Conservation (phyloP, 108 stramenopile genomes). For the Stephanodiscus minutulus region DNA sequence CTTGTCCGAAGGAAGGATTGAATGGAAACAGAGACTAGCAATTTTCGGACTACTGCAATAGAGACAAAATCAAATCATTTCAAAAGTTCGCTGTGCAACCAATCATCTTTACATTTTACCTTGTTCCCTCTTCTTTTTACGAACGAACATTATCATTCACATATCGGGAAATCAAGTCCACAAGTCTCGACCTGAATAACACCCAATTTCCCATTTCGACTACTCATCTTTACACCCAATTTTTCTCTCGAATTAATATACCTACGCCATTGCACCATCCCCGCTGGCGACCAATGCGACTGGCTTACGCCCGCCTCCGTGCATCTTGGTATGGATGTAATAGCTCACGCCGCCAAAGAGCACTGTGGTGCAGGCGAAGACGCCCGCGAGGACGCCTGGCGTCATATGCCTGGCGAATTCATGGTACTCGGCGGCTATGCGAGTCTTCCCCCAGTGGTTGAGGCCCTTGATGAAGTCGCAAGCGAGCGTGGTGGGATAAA, state of each 20-base stretch:
- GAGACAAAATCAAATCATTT: too few relatives aligned
- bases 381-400: background rate
- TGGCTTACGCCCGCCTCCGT: background rate
- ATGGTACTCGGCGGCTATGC: background rate
- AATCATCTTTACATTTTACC: too few relatives aligned
- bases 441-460: slow-evolving; percentile 13
- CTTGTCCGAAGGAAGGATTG: too few relatives aligned
- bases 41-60: too few relatives aligned
- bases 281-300: background rate
- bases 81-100: too few relatives aligned
- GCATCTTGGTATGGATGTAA: background rate
- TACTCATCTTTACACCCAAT: background rate
- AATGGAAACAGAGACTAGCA: too few relatives aligned
- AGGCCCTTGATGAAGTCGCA: slow-evolving; percentile 27
- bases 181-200: too few relatives aligned
- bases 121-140: too few relatives aligned
- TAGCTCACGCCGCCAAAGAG: background rate
- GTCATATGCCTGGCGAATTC: background rate
- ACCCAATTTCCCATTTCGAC: background rate
- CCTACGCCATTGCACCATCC: background rate
- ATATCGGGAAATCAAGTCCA: too few relatives aligned
- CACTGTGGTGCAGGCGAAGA: slow-evolving; percentile 4
- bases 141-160: too few relatives aligned
- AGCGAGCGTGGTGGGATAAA: slow-evolving; percentile 12
- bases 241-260: background rate